Percentiles rank a stretch among this genome's conserved stretches.
These are phyloP conservation scores for Metarhizium anisopliae DNA, from an alignment of 2,329 filamentous ascomycete genomes.

Conservation along the genomic window DNA sequence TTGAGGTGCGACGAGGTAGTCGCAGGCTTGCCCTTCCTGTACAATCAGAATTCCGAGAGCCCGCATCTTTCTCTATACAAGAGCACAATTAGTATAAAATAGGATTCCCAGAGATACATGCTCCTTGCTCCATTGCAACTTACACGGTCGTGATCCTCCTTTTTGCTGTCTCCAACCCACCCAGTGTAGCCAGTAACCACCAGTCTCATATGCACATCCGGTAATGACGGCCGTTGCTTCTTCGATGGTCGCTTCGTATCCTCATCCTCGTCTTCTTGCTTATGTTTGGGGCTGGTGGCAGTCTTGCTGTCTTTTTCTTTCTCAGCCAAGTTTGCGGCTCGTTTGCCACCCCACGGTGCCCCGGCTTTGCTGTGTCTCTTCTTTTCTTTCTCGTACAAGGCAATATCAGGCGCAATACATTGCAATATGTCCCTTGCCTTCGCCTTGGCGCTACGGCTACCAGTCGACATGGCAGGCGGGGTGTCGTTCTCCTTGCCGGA, in stretches of 20 bases:
- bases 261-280: conserved; percentile 32
- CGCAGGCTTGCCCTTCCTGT: conserved; percentile 65
- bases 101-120: neutral
- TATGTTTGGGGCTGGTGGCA: conserved; percentile 30
- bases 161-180: conserved; percentile 66
- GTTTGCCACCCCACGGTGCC: conserved; percentile 52
- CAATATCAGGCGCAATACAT: conserved; percentile 72
- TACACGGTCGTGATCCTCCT: conserved; percentile 75
- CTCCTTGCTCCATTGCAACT: conserved; percentile 21
- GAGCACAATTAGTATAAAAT: conserved; percentile 10
- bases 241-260: conserved; percentile 47
- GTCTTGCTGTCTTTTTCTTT: conserved; percentile 37
- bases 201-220: conserved; percentile 63
- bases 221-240: conserved; percentile 48
- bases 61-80: conserved; percentile 63
- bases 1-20: conserved; percentile 78
- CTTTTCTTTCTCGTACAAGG: conserved; percentile 85
- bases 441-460: conserved; percentile 80
- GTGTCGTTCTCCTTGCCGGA: conserved; percentile 76
- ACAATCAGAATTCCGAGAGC: conserved; percentile 75
- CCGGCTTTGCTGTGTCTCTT: conserved; percentile 55
- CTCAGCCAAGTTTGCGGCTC: conserved; percentile 50
- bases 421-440: conserved; percentile 72
- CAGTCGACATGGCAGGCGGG: conserved; percentile 56
- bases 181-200: conserved; percentile 76